Evolutionary conservation across 1,139 yeast genomes (phyloP).

Genomic region (Suhomyces atakaporum): DNA sequence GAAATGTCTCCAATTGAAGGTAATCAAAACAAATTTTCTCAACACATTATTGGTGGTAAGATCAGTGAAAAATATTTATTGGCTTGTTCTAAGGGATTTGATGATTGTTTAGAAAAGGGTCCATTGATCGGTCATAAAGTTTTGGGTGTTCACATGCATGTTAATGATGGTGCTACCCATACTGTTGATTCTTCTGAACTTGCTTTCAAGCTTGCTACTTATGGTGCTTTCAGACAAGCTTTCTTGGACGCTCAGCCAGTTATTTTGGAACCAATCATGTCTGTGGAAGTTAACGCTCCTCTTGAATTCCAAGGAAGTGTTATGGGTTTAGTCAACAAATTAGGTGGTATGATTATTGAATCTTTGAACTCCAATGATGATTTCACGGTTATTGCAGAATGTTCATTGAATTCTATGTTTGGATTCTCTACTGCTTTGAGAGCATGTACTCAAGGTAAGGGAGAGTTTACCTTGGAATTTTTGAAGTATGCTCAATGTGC

Average conservation of each 20-base stretch:
- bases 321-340: slow-evolving; percentile 87
- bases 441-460: slow-evolving; percentile 98
- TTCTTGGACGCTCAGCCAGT: slow-evolving; percentile 84
- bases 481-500: slow-evolving; percentile 89
- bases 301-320: slow-evolving; percentile 94
- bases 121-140: slow-evolving; percentile 95
- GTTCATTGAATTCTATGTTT: slow-evolving; percentile 92
- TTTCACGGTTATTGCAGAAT: slow-evolving; percentile 89
- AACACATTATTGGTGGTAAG: slow-evolving; percentile 94
- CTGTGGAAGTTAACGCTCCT: slow-evolving; percentile 90
- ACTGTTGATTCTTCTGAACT: slow-evolving; percentile 96
- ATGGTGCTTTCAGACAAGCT: slow-evolving; percentile 90
- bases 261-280: slow-evolving; percentile 94
- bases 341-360: slow-evolving; percentile 89
- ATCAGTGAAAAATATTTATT: slow-evolving; percentile 91
- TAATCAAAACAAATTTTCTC: slow-evolving; percentile 66
- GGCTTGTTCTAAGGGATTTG: slow-evolving; percentile 96
- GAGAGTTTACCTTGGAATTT: slow-evolving; percentile 95
- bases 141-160: slow-evolving; percentile 87
- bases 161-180: slow-evolving; percentile 97
- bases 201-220: slow-evolving; percentile 91
- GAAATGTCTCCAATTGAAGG: slow-evolving; percentile 66
- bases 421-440: slow-evolving; percentile 95
- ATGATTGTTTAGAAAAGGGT: slow-evolving; percentile 93
- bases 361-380: slow-evolving; percentile 95